Base-by-base conservation (phyloP, 352 stramenopile genomes). In the Halophytophthora batemanensis region DNA sequence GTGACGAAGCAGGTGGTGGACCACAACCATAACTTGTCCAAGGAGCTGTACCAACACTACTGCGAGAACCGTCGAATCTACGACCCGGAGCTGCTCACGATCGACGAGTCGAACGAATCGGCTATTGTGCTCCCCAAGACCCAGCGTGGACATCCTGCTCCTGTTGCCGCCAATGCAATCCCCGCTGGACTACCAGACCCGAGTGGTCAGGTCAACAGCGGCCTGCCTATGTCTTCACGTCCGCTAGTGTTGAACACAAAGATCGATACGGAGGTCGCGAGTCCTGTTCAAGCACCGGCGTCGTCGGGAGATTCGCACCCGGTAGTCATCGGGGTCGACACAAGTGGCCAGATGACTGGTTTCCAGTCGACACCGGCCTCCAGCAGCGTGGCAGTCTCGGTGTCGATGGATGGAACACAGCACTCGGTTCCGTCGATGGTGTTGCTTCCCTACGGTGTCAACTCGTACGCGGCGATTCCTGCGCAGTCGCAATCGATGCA, bases 1-100 rank as follows among this genome's bases (percentile, higher is more conserved):
- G 70, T 91, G 12, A 91, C 77, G 15, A 86, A 86, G 38, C 80
- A 91, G 57, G 53, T 89, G 4, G 62, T 84, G 14, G 77, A 87
- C 38, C 80, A 91, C 54, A 91, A 91, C 47, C 80, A 91, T 56
- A 91, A 87, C 40, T 55, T 91, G n/a, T 91, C 80, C 6, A 63
- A 66, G 14, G 80, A 81, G 38, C 49, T 91, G 22, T 86, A 84
- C 29, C 71, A 87, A 22, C 76, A 91, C 44, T 91, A 91, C 19
- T 71, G 80, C 45, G 76, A 87, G 43, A 91, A 91, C 33, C 77
- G 80, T 2, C 74, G 80, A 8, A 91, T 91, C 42, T 91, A 89
- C 45, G 74, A 91, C 50, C 76, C 74, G 0, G 74, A 88, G 13
- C 50, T 91, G 5, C 70, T 91, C 6, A 51, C 66, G 10, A 89